Conservation (phyloP, 179 eudicot genomes). For the Dionaea muscipula region DNA sequence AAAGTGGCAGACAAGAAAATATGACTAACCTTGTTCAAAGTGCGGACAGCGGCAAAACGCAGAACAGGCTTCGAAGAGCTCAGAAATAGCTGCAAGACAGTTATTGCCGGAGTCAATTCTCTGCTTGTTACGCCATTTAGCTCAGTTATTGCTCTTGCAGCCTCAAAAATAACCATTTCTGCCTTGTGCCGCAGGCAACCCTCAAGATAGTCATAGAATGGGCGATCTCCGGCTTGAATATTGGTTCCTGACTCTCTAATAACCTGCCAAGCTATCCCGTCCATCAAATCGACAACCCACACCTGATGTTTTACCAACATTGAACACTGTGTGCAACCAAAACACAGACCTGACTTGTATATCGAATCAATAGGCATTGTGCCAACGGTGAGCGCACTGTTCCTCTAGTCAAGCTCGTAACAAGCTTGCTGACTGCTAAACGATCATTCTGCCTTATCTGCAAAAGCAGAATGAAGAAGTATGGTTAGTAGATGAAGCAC, state of each 20-base stretch:
- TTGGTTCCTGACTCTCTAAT: slow-evolving; percentile 56
- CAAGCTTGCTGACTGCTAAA: slow-evolving; percentile 90
- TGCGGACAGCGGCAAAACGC: slow-evolving; percentile 93
- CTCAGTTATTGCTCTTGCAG: slow-evolving; percentile 87
- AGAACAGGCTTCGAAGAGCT: slow-evolving; percentile 94
- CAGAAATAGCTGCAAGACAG: slow-evolving; percentile 76
- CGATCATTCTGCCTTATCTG: slow-evolving; percentile 96
- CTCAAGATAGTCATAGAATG: slow-evolving; percentile 86
- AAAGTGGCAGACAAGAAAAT: no score
- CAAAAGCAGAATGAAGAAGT: neutral
- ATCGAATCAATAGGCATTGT: slow-evolving; percentile 82
- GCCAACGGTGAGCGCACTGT: slow-evolving; percentile 91
- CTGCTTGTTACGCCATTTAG: slow-evolving; percentile 73
- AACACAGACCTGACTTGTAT: slow-evolving; percentile 62
- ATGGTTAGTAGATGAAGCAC: neutral
- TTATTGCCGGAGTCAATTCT: slow-evolving; percentile 84
- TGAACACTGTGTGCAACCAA: no score
- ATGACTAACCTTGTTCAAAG: slow-evolving; percentile 65
- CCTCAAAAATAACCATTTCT: slow-evolving; percentile 94
- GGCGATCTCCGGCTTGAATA: slow-evolving; percentile 79
- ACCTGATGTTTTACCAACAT: no score
- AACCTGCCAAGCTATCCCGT: slow-evolving; percentile 34
- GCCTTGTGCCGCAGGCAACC: slow-evolving; percentile 93
- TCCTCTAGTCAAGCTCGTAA: slow-evolving; percentile 79
- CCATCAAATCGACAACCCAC: neutral